Conservation (phyloP, 2,329 filamentous ascomycete species). For the Monilinia vaccinii-corymbosi region DNA sequence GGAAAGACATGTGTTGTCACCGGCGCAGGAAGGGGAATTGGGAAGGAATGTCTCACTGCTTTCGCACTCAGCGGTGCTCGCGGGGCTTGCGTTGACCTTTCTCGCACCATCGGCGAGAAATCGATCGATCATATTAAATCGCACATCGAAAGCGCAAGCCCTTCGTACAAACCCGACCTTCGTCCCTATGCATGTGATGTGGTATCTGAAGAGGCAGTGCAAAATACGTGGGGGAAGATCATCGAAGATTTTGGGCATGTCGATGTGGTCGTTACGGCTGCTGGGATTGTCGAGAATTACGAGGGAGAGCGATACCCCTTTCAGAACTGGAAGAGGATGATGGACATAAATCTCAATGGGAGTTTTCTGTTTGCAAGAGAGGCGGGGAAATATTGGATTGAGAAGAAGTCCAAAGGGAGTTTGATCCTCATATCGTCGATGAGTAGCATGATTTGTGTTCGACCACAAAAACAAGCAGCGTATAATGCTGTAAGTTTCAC, state of each 20-base stretch:
- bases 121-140: constrained; percentile 28
- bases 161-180: constrained; percentile 25
- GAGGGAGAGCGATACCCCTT: constrained; percentile 29
- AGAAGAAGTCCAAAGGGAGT: constrained; percentile 25
- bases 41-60: constrained; percentile 39
- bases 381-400: constrained; percentile 31
- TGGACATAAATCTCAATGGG: constrained; percentile 32
- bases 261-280: constrained; percentile 34
- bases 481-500: constrained; percentile 29
- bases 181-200: constrained; percentile 34
- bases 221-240: constrained; percentile 31
- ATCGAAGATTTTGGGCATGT: constrained; percentile 31
- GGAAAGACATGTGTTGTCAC: constrained; percentile 40
- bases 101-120: constrained; percentile 12
- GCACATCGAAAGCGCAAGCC: constrained; percentile 20
- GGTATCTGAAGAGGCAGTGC: constrained; percentile 31
- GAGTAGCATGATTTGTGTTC: constrained; percentile 28
- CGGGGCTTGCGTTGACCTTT: constrained; percentile 22
- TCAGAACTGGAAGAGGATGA: constrained; percentile 30
- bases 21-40: constrained; percentile 42
- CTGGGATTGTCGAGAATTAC: constrained; percentile 32
- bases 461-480: constrained; percentile 32
- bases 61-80: constrained; percentile 23
- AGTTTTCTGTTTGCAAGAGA: constrained; percentile 32
- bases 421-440: constrained; percentile 27